A percentile compares a stretch with the other conserved stretches of the same genome.
Conservation (phyloP, 1,284 basidiomycete species). For the Singerocomus inundabilis region DNA sequence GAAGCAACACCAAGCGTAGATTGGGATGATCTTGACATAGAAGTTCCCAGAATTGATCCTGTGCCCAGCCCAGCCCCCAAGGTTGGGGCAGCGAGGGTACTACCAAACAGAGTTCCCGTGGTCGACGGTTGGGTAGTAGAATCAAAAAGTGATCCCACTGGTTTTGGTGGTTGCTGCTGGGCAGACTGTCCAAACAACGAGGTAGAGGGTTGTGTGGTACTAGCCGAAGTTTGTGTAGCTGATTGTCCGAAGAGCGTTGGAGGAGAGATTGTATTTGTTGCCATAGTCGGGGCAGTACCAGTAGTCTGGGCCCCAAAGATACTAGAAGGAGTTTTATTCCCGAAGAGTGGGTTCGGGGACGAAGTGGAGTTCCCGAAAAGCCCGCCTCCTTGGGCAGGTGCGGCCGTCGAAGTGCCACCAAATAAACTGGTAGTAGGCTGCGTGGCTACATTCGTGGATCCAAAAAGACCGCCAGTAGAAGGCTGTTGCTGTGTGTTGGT, state of each 20-base stretch:
- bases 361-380: conserved; percentile 20
- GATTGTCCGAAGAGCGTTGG: conserved; percentile 36
- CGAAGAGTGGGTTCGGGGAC: conserved; percentile 28
- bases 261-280: conserved; percentile 16
- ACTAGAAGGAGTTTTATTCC: conserved; percentile 22
- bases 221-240: conserved; percentile 8
- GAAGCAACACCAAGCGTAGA: conserved; percentile 32
- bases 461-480: conserved; percentile 16
- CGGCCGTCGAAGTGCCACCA: conserved; percentile 9
- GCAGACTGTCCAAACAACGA: conserved; percentile 32
- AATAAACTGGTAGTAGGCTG: conserved; percentile 19
- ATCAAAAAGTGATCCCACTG: conserved; percentile 35
- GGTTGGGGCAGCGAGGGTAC: conserved; percentile 34
- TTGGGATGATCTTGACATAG: conserved; percentile 22
- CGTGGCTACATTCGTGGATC: conserved; percentile 17
- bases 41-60: conserved; percentile 26
- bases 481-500: conserved; percentile 19
- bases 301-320: conserved; percentile 16
- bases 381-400: conserved; percentile 17
- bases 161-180: conserved; percentile 31
- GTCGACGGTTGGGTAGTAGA: conserved; percentile 28
- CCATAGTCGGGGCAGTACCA: conserved; percentile 16
- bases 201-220: conserved; percentile 21
- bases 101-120: conserved; percentile 34
- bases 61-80: conserved; percentile 19